phyloP scores from a whole-genome alignment of 805 yeast genomes.

The Metschnikowia chrysomelidarum region DNA sequence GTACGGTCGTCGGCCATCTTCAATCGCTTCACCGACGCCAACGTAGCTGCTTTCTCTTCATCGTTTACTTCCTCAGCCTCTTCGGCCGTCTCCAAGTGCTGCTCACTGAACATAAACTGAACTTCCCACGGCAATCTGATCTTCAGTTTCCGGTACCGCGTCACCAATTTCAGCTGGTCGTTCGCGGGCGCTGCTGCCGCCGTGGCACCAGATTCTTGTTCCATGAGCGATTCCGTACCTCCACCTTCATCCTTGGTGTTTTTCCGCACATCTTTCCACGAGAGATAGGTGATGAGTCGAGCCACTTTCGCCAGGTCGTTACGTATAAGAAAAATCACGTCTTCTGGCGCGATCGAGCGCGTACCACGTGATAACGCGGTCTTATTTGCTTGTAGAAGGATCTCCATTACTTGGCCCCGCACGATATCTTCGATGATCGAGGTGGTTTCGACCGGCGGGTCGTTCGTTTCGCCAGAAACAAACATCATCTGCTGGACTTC shows the following conservation, averaged over 20 bases:
- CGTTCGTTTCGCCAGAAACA: slow-evolving; percentile 92
- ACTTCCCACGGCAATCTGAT: slow-evolving; percentile 94
- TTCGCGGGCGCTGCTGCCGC: slow-evolving; percentile 31
- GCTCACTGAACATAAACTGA: slow-evolving; percentile 90
- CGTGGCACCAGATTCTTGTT: slow-evolving; percentile 43
- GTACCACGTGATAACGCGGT: slow-evolving; percentile 81
- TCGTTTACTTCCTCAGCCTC: slow-evolving; percentile 69
- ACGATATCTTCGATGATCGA: slow-evolving; percentile 95
- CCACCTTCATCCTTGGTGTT: slow-evolving; percentile 58
- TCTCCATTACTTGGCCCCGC: slow-evolving; percentile 89
- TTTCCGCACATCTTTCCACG: slow-evolving; percentile 97
- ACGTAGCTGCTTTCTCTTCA: slow-evolving; percentile 84
- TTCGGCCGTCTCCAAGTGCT: slow-evolving; percentile 70
- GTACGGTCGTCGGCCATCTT: slow-evolving; percentile 95
- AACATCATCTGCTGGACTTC: slow-evolving; percentile 99
- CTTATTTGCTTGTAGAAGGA: slow-evolving; percentile 69
- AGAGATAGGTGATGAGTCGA: slow-evolving; percentile 81
- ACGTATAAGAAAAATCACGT: slow-evolving; percentile 85
- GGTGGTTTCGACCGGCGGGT: slow-evolving; percentile 89
- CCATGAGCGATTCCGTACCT: slow-evolving; percentile 50
- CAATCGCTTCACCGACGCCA: slow-evolving; percentile 83
- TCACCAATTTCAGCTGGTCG: slow-evolving; percentile 42
- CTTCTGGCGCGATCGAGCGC: slow-evolving; percentile 85
- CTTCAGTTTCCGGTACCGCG: slow-evolving; percentile 65
- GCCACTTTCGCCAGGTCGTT: slow-evolving; percentile 94